Conservation (phyloP, 257 asterid species). For the Striga asiatica region DNA sequence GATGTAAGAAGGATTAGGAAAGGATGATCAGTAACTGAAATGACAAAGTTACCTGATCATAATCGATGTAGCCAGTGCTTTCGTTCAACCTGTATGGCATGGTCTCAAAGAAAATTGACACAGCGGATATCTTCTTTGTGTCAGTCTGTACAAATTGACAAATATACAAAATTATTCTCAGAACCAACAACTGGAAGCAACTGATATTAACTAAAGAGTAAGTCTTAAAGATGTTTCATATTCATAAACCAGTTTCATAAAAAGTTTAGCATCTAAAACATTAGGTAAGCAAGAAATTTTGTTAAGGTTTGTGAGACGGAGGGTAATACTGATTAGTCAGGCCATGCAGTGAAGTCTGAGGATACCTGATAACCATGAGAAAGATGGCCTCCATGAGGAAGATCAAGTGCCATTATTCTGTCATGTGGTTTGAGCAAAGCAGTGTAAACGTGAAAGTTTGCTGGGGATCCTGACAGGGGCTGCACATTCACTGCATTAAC, state of each 20-base stretch:
- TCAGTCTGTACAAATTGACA: slow-evolving; percentile 56
- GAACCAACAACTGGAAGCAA: background rate
- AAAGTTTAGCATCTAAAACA: background rate
- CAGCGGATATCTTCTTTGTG: slow-evolving; percentile 98
- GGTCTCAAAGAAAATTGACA: slow-evolving; percentile 91
- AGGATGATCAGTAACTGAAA: background rate
- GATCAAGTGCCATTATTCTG: slow-evolving; percentile 90
- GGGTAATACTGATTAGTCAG: background rate
- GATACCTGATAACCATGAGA: slow-evolving; percentile 88
- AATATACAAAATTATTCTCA: background rate
- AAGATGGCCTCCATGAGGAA: slow-evolving; percentile 95
- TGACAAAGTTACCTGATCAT: slow-evolving; percentile 55
- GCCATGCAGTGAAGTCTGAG: background rate
- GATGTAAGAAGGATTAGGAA: background rate
- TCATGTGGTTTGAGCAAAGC: slow-evolving; percentile 86
- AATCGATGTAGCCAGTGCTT: slow-evolving; percentile 85
- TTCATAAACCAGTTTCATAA: too few species aligned
- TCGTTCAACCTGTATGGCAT: slow-evolving; percentile 97
- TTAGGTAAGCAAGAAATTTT: background rate
- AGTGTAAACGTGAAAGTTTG: slow-evolving; percentile 81
- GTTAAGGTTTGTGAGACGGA: background rate
- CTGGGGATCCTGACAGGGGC: slow-evolving; percentile 81
- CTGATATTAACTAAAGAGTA: background rate
- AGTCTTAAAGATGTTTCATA: background rate
- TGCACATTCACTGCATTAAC: slow-evolving; percentile 68